Evolutionary conservation across 306 rosid genomes (phyloP).

Genomic region (Fragaria iinumae): DNA sequence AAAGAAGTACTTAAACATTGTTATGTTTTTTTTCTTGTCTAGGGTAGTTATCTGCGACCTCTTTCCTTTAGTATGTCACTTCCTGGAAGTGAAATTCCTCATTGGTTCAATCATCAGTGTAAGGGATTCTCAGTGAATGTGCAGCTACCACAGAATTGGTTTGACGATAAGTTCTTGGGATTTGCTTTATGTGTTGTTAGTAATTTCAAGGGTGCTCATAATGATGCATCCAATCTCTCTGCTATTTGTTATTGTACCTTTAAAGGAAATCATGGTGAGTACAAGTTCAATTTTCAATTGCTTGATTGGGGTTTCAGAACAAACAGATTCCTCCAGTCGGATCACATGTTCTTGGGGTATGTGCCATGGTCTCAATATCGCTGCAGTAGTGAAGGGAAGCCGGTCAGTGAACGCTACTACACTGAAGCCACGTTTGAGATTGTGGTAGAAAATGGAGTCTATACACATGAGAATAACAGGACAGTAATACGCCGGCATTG

Average conservation of each 20-base stretch:
- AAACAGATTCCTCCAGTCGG: neutral
- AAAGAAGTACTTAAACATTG: neutral
- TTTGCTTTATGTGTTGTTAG: neutral
- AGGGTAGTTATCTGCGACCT: neutral
- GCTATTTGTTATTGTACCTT: neutral
- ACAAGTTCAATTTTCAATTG: neutral
- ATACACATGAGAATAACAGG: neutral
- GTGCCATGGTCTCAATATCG: neutral
- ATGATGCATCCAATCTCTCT: neutral
- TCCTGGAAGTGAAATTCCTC: neutral
- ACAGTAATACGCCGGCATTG: neutral
- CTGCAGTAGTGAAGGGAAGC: neutral
- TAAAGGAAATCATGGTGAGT: neutral
- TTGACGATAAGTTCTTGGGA: neutral
- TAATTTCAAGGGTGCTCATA: neutral
- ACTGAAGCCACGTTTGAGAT: neutral
- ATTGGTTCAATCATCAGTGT: neutral
- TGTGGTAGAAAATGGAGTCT: neutral
- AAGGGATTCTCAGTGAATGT: neutral
- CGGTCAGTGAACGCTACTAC: neutral
- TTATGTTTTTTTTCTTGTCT: neutral
- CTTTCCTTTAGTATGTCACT: neutral
- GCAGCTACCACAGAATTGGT: neutral
- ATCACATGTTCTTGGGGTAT: conserved; percentile 2
- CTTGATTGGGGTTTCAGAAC: neutral